Evolutionary conservation across 1,139 yeast species (phyloP).

Genomic region (Blastobotrys elegans): DNA sequence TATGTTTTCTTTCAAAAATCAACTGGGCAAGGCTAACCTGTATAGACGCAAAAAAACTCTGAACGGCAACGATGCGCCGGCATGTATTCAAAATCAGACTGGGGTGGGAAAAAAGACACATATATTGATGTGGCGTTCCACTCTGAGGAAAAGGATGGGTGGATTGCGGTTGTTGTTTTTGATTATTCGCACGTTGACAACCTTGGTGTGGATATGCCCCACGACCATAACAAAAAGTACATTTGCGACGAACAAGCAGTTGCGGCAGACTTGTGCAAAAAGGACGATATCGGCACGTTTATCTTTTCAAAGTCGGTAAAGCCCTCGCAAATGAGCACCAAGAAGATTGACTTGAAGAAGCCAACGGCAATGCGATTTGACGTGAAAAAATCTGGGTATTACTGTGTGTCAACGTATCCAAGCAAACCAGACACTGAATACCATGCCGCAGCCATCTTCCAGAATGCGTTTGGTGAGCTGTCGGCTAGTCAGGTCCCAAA

Average conservation of each 20-base stretch:
- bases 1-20: not conserved
- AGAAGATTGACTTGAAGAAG: constrained; percentile 53
- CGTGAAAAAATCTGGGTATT: constrained; percentile 76
- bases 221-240: constrained; percentile 40
- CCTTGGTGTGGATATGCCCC: constrained; percentile 51
- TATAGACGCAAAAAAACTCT: constrained; percentile 14
- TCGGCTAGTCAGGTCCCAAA: constrained; percentile 91
- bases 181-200: constrained; percentile 73
- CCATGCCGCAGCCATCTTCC: constrained; percentile 66
- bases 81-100: constrained; percentile 78
- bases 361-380: constrained; percentile 58
- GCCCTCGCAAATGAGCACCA: constrained; percentile 44
- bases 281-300: constrained; percentile 55
- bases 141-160: constrained; percentile 36
- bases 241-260: constrained; percentile 76
- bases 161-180: constrained; percentile 66
- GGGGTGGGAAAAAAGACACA: constrained; percentile 65
- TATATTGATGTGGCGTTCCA: constrained; percentile 43
- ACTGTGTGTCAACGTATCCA: constrained; percentile 75
- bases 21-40: not conserved
- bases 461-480: constrained; percentile 85
- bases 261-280: constrained; percentile 49
- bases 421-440: constrained; percentile 42
- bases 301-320: constrained; percentile 43
- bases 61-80: constrained; percentile 78